Evolutionary conservation across 1,284 basidiomycete species (phyloP).

Genomic region (Cerrena zonata): DNA sequence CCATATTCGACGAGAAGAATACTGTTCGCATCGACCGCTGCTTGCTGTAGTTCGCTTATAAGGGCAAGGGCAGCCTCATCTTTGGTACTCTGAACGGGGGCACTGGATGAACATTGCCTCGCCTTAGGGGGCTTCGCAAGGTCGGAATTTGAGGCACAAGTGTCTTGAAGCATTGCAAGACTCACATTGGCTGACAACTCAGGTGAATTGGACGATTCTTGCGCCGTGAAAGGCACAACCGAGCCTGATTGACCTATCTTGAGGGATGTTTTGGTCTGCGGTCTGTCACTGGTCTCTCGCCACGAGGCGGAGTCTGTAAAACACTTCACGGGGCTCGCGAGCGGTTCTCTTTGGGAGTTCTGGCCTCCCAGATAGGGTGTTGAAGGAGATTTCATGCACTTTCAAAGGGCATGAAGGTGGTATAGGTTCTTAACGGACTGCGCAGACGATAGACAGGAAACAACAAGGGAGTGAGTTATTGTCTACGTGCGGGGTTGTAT

Average conservation of each 20-base stretch:
- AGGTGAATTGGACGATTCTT: not conserved
- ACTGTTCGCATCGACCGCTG: not conserved
- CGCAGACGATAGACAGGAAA: too few species aligned
- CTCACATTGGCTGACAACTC: not conserved
- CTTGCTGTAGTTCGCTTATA: too few species aligned
- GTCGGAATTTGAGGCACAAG: not conserved
- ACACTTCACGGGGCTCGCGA: too few species aligned
- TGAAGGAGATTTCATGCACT: too few species aligned
- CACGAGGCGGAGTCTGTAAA: too few species aligned
- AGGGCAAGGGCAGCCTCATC: too few species aligned
- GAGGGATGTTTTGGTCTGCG: not conserved
- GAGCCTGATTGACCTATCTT: not conserved
- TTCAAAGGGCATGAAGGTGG: too few species aligned
- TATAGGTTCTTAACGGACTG: too few species aligned
- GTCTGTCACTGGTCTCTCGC: too few species aligned
- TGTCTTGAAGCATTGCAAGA: not conserved
- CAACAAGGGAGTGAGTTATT: not conserved
- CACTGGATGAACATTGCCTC: not conserved
- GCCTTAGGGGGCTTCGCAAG: not conserved
- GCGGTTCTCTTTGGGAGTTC: too few species aligned
- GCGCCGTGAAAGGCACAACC: not conserved
- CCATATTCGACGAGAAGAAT: slow-evolving; percentile 36
- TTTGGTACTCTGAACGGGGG: not conserved
- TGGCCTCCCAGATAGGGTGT: too few species aligned
- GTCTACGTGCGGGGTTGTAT: not conserved